Evolutionary conservation across 306 rosid species (phyloP).

Genomic region (Parietaria judaica): DNA sequence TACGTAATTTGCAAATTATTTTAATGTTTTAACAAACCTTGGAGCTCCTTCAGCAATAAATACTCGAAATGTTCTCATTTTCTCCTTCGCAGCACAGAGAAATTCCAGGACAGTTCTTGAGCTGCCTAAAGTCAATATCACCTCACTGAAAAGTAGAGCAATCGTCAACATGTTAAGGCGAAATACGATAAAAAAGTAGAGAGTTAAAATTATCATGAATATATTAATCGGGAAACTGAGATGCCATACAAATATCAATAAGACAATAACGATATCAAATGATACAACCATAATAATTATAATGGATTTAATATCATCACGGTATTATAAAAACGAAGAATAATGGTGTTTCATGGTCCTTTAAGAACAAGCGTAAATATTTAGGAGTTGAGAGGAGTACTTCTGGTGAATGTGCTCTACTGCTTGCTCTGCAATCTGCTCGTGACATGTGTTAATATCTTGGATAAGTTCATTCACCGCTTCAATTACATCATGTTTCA

Average conservation of each 20-base stretch:
- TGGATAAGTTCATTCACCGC: slow-evolving; percentile 94
- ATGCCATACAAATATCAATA: too few species aligned
- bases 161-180: slow-evolving; percentile 16
- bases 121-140: slow-evolving; percentile 91
- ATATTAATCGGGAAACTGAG: neutral
- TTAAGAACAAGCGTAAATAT: slow-evolving; percentile 15
- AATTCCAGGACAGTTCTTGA: slow-evolving; percentile 95
- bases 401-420: slow-evolving; percentile 99
- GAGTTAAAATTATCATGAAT: slow-evolving; percentile 3
- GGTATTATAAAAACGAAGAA: too few species aligned
- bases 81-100: slow-evolving; percentile 93
- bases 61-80: slow-evolving; percentile 85
- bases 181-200: slow-evolving; percentile 13
- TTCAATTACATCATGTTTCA: slow-evolving; percentile 98
- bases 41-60: slow-evolving; percentile 99
- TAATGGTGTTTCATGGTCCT: neutral
- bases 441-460: slow-evolving; percentile 81
- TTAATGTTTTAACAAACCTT: slow-evolving; percentile 44
- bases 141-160: slow-evolving; percentile 60
- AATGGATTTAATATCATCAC: too few species aligned
- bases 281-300: too few species aligned
- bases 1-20: slow-evolving; percentile 9
- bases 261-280: too few species aligned
- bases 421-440: slow-evolving; percentile 97
- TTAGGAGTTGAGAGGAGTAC: slow-evolving; percentile 27